A percentile compares a stretch with the other conserved stretches of the same genome.
Conservation (phyloP, 2,329 filamentous ascomycete genomes). For the Exophiala oligosperma region DNA sequence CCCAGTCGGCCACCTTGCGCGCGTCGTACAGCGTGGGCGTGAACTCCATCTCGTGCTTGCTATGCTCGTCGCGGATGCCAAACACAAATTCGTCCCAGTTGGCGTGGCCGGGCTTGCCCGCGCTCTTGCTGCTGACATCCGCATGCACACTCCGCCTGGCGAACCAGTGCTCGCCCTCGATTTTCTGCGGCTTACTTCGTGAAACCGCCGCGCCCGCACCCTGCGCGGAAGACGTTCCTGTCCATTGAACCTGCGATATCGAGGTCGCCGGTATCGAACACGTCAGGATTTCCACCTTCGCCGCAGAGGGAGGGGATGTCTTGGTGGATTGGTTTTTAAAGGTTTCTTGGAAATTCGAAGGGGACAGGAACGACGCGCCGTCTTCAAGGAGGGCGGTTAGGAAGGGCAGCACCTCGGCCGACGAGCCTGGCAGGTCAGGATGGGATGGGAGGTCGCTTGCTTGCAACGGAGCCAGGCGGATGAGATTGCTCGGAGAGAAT, state of each 20-base stretch:
- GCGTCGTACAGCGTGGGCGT: slow-evolving; percentile 39
- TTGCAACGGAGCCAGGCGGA: slow-evolving; percentile 26
- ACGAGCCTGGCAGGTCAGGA: slow-evolving; percentile 17
- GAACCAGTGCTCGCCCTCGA: slow-evolving; percentile 40
- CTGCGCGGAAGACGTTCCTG: not conserved
- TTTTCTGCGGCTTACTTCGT: slow-evolving; percentile 15
- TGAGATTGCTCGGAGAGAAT: slow-evolving; percentile 20
- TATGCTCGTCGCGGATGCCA: slow-evolving; percentile 40
- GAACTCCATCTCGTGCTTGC: slow-evolving; percentile 43
- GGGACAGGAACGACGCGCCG: slow-evolving; percentile 23
- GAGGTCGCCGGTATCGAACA: slow-evolving; percentile 16
- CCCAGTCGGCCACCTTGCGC: slow-evolving; percentile 31
- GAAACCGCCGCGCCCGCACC: not conserved
- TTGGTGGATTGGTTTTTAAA: slow-evolving; percentile 27
- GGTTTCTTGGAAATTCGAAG: slow-evolving; percentile 16
- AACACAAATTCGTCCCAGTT: slow-evolving; percentile 40
- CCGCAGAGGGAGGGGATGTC: slow-evolving; percentile 20
- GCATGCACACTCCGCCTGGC: slow-evolving; percentile 42
- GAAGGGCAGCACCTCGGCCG: slow-evolving; percentile 21
- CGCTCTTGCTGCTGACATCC: slow-evolving; percentile 20
- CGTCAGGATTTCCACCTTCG: slow-evolving; percentile 26
- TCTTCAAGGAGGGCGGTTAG: slow-evolving; percentile 25
- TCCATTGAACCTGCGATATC: slow-evolving; percentile 19
- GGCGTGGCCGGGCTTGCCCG: slow-evolving; percentile 36
- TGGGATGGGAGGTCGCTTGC: slow-evolving; percentile 25